Evolutionary conservation across 164 flowering plant genomes (phyloP), one percentile per base, ranked within the genome.

Genomic region (Kalanchoe fedtschenkoi): DNA sequence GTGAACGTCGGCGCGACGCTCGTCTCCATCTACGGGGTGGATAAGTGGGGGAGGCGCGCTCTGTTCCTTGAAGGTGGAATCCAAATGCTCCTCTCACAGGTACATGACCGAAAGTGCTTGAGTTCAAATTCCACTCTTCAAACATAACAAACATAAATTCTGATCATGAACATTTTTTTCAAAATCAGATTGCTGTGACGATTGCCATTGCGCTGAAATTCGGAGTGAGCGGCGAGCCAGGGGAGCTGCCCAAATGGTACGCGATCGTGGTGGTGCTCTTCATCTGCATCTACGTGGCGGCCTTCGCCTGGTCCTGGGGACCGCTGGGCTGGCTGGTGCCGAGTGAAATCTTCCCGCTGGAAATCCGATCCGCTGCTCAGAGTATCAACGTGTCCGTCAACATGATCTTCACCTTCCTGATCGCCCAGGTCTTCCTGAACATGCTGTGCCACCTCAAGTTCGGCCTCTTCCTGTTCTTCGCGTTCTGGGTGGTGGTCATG

Each of bases 261-360:
- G 96, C 96, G 3, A 64, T 72, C 5, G 74, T 82, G 11, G 88
- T 91, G 58, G 89, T 91, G 51, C 68, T 79, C 15, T 83, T 85
- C 75, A 91, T 91, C 6, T 88, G 97, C 74, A 46, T 76, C 10
- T 86, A 80, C 57, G 96, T 91, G 0, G 74, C 89, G 0, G 96
- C 81, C 0, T 91, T 88, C 42, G 97, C 96, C 0, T 91, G 96
- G 96, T 91, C 97, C 6, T 91, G 97, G 97, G 93, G 97, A 0
- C 97, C 93, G 0, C 72, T 91, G 0, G 97, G 93, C 0, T 88
- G 93, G 89, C 43, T 91, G 21, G 96, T 91, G 26, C 96, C 97
- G 0, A 84, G 89, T 72, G 97, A 90, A 63, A 86, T 90, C 4
- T 87, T 87, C 74, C 97, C 97, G 0, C 62, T 90, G 6, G 97